Conservation (phyloP, 2,329 filamentous ascomycete species). For the Didymellaceae sp. region DNA sequence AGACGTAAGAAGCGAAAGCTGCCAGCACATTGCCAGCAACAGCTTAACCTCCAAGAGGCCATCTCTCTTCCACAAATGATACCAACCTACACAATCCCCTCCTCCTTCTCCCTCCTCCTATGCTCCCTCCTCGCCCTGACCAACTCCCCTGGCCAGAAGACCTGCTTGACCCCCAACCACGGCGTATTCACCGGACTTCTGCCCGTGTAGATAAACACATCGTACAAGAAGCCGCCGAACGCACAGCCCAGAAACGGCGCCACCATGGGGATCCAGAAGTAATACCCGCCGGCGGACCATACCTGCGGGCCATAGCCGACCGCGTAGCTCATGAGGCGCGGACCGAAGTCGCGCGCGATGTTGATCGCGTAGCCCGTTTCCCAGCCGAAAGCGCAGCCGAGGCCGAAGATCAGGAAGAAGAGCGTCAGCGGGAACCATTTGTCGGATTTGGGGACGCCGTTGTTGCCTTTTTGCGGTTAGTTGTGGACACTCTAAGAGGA, state of each 20-base stretch:
- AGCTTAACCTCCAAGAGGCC: no score
- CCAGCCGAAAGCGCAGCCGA: constrained; percentile 77
- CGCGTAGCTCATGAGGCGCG: constrained; percentile 69
- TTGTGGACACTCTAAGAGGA: no score
- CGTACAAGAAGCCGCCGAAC: constrained; percentile 42
- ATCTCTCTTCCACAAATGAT: no score
- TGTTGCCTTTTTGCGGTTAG: not conserved
- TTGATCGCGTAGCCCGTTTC: constrained; percentile 80
- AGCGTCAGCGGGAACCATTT: constrained; percentile 61
- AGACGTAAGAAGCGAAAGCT: no score
- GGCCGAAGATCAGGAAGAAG: constrained; percentile 76
- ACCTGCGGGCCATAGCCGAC: constrained; percentile 72
- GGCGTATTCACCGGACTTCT: constrained; percentile 74
- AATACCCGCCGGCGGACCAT: constrained; percentile 71
- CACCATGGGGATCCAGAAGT: constrained; percentile 80
- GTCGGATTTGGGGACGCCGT: constrained; percentile 21
- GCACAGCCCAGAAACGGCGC: constrained; percentile 67
- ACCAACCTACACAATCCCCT: constrained; percentile 33
- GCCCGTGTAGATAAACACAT: constrained; percentile 66
- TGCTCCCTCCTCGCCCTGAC: constrained; percentile 29
- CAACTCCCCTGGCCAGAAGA: constrained; percentile 43
- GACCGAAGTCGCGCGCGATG: constrained; percentile 74
- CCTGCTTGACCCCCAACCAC: constrained; percentile 65
- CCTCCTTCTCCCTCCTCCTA: constrained; percentile 35
- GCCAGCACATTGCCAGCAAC: no score